These are phyloP conservation scores for Mangifera indica DNA, from an alignment of 345 rosid genomes.

Conservation along the genomic window DNA sequence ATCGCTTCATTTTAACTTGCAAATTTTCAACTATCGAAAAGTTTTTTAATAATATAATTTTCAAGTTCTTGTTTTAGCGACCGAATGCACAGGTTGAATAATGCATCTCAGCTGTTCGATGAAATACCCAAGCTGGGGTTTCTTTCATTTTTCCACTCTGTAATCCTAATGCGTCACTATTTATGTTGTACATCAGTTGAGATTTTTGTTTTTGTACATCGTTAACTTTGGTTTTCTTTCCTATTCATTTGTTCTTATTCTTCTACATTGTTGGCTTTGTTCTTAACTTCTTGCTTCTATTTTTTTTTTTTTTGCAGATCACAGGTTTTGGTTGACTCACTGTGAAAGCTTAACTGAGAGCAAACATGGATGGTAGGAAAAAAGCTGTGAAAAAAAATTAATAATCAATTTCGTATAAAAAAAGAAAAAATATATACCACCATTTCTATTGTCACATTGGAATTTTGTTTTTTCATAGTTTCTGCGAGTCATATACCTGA, in stretches of 20 bases:
- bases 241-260: not conserved
- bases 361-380: constrained; percentile 47
- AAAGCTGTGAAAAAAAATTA: not conserved
- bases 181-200: not conserved
- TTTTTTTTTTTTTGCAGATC: constrained; percentile 9
- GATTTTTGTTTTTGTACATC: not conserved
- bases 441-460: not conserved
- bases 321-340: constrained; percentile 7
- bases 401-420: too few relatives aligned
- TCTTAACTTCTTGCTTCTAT: not conserved
- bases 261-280: not conserved
- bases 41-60: not conserved
- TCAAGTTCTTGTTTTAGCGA: too few relatives aligned
- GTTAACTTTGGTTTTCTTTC: not conserved
- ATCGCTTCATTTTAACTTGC: not conserved
- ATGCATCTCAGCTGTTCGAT: constrained; percentile 23
- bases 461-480: too few relatives aligned
- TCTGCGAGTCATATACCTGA: not conserved
- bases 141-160: not conserved
- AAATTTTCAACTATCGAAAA: not conserved
- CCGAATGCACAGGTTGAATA: not conserved
- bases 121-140: constrained; percentile 15
- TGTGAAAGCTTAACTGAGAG: constrained; percentile 12
- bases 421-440: too few relatives aligned
- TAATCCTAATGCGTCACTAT: not conserved